phyloP scores from a whole-genome alignment of 2,329 filamentous ascomycete genomes.

The Leptosphaerulina australis region DNA sequence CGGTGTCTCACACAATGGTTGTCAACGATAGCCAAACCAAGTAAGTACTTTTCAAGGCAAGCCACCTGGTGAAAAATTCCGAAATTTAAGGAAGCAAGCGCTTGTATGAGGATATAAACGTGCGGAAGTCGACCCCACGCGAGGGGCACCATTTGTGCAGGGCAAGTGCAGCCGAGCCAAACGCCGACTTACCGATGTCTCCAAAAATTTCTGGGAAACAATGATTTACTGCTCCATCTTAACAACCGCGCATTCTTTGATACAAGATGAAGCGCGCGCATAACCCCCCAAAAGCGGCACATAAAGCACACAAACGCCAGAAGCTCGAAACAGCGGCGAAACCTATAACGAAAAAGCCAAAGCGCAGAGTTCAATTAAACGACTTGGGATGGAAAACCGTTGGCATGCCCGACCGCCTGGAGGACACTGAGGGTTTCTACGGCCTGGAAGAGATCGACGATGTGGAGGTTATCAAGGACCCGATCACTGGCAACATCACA shows the following conservation, averaged over 20 bases:
- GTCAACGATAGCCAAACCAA: too few relatives aligned
- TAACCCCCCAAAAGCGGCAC: constrained; percentile 46
- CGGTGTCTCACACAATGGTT: too few relatives aligned
- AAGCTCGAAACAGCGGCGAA: constrained; percentile 42
- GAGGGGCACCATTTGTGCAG: constrained; percentile 23
- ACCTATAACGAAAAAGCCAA: constrained; percentile 28
- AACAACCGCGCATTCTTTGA: constrained; percentile 4
- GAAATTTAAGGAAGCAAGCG: neutral
- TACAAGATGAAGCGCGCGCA: constrained; percentile 48
- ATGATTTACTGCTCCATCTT: neutral
- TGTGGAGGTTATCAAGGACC: constrained; percentile 76
- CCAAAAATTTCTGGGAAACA: constrained; percentile 26
- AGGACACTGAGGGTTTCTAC: constrained; percentile 93
- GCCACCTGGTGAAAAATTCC: too few relatives aligned
- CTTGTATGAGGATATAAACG: neutral
- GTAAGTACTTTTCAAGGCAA: too few relatives aligned
- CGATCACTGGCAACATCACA: constrained; percentile 56
- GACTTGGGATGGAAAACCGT: constrained; percentile 69
- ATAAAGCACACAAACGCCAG: constrained; percentile 52
- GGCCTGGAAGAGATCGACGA: constrained; percentile 90
- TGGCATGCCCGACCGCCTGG: constrained; percentile 72
- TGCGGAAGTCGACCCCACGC: constrained; percentile 27
- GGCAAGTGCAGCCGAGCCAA: constrained; percentile 33
- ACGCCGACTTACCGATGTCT: constrained; percentile 34
- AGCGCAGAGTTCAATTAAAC: constrained; percentile 52